These are phyloP conservation scores for Fistulina hepatica DNA, from an alignment of 1,284 basidiomycete species.

Conservation along the genomic window DNA sequence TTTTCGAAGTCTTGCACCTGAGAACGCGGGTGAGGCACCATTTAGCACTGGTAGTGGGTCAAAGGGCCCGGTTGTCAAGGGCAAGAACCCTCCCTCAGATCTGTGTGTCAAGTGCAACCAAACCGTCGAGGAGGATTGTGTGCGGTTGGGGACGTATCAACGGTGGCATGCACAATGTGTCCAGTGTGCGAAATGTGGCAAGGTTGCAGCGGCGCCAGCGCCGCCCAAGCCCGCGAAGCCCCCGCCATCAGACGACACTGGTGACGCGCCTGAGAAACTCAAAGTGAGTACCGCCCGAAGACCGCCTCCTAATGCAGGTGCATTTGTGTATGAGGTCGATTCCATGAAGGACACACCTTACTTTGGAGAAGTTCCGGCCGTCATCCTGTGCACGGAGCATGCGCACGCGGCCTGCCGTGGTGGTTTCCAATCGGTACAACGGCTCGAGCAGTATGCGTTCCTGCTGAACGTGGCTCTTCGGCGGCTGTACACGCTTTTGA, in stretches of 20 bases:
- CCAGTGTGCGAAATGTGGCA: conserved; percentile 73
- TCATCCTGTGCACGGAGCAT: conserved; percentile 74
- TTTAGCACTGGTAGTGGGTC: conserved; percentile 38
- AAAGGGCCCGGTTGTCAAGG: conserved; percentile 36
- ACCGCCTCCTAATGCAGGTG: conserved; percentile 66
- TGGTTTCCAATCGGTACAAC: conserved; percentile 87
- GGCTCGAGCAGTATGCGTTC: conserved; percentile 97
- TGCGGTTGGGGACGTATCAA: conserved; percentile 85
- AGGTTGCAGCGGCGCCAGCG: conserved; percentile 54
- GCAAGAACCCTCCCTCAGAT: conserved; percentile 66
- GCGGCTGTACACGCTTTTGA: conserved; percentile 82
- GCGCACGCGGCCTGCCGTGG: conserved; percentile 50
- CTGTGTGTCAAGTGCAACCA: conserved; percentile 82
- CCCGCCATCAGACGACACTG: conserved; percentile 34
- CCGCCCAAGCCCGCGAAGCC: conserved; percentile 37
- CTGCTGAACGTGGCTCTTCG: conserved; percentile 91
- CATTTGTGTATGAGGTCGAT: conserved; percentile 66
- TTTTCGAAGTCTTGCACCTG: conserved; percentile 80
- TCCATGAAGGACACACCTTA: conserved; percentile 52
- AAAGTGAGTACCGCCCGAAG: conserved; percentile 57
- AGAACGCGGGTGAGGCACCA: conserved; percentile 80
- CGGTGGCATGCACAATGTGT: conserved; percentile 95
- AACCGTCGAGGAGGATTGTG: conserved; percentile 97
- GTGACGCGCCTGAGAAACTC: too few species aligned
- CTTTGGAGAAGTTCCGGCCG: conserved; percentile 58